Percentiles rank a stretch among this genome's conserved stretches.
Evolutionary conservation across 306 rosid species (phyloP).

Genomic region (Neltuma alba): DNA sequence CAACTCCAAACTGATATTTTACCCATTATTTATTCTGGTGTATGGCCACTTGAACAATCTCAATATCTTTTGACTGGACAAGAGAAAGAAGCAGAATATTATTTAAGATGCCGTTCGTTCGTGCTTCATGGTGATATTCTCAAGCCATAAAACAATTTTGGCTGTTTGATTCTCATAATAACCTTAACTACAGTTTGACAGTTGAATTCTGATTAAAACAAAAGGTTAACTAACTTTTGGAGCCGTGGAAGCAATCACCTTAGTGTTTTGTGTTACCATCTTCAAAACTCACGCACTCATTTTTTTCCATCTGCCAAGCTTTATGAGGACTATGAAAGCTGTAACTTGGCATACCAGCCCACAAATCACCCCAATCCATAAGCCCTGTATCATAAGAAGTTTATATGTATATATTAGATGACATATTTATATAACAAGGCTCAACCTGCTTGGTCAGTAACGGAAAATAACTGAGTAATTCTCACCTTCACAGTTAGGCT

Average conservation of each 20-base stretch:
- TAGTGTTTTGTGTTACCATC: too few species aligned
- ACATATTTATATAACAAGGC: too few species aligned
- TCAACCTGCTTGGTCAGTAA: too few species aligned
- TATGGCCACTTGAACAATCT: not conserved
- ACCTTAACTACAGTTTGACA: too few species aligned
- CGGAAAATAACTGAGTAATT: not conserved
- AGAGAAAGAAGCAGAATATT: not conserved
- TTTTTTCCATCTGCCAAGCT: slow-evolving; percentile 52
- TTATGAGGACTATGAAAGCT: slow-evolving; percentile 47
- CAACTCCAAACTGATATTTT: not conserved
- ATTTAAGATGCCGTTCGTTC: too few species aligned
- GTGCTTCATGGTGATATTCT: too few species aligned
- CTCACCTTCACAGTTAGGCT: slow-evolving; percentile 59
- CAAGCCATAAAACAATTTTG: too few species aligned
- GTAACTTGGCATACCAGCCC: slow-evolving; percentile 64
- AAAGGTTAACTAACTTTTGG: too few species aligned
- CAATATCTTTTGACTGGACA: not conserved
- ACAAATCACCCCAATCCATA: slow-evolving; percentile 78
- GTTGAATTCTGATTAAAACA: too few species aligned
- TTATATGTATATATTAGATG: not conserved
- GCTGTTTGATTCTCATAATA: too few species aligned
- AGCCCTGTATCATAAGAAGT: slow-evolving; percentile 49
- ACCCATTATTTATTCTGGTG: not conserved
- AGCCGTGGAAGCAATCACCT: too few species aligned
- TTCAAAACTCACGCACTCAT: slow-evolving; percentile 28